Percentiles rank a stretch among this genome's conserved stretches.
These are phyloP conservation scores for Otatea glauca DNA, from an alignment of 176 grass and related monocot genomes.

Conservation along the genomic window DNA sequence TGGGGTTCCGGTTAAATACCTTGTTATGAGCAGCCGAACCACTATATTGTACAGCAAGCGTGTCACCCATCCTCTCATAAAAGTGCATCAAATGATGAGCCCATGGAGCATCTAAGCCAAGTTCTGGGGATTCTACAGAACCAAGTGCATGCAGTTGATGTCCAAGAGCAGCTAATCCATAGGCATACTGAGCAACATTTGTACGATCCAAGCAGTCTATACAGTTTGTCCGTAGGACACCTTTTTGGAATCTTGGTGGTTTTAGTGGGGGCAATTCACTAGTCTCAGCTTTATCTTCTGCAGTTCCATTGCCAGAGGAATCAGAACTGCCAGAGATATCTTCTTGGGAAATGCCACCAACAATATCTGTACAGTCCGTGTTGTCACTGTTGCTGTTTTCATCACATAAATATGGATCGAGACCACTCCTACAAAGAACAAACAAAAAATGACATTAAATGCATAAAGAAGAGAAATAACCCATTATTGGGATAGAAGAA, in stretches of 20 bases:
- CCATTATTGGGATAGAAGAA: constrained; percentile 2
- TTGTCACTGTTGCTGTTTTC: constrained; percentile 64
- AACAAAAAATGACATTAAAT: constrained; percentile 15
- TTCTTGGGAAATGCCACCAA: constrained; percentile 65
- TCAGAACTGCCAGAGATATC: constrained; percentile 63
- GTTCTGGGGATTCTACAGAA: constrained; percentile 56
- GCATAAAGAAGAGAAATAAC: constrained; percentile 29
- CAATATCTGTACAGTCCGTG: constrained; percentile 56
- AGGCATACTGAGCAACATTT: constrained; percentile 94
- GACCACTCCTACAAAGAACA: constrained; percentile 42
- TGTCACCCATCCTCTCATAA: constrained; percentile 93
- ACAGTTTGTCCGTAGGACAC: constrained; percentile 89
- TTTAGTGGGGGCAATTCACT: constrained; percentile 46
- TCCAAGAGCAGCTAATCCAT: constrained; percentile 88
- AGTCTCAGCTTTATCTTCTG: constrained; percentile 60
- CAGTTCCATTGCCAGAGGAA: constrained; percentile 57
- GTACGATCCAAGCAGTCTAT: constrained; percentile 97
- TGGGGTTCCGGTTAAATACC: constrained; percentile 48
- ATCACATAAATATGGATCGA: constrained; percentile 53
- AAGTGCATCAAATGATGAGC: constrained; percentile 84
- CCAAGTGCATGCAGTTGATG: constrained; percentile 75
- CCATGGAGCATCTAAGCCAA: constrained; percentile 73
- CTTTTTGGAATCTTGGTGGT: constrained; percentile 71
- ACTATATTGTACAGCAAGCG: constrained; percentile 83
- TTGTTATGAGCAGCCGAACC: constrained; percentile 97